Percentiles rank a stretch among this genome's conserved stretches.
Evolutionary conservation across 2,329 filamentous ascomycete species (phyloP).

Genomic region (Amauroascus niger): DNA sequence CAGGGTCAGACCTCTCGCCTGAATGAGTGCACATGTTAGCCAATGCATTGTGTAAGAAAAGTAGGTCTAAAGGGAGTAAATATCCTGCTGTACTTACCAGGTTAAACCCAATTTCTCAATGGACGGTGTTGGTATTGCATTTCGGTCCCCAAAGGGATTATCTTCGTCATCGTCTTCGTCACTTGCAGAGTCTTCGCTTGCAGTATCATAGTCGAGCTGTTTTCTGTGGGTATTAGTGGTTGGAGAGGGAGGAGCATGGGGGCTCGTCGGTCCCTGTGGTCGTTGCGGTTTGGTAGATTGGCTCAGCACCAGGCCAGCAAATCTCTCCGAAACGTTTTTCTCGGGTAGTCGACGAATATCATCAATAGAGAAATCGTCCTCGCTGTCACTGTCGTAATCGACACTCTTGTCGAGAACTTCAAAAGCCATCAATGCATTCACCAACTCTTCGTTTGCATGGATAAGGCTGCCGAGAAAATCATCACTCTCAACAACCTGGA

Average conservation of each 20-base stretch:
- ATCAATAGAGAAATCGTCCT: conserved; percentile 42
- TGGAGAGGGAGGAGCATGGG: conserved; percentile 33
- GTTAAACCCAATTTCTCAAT: conserved; percentile 27
- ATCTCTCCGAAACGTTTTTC: conserved; percentile 24
- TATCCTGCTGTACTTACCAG: conserved; percentile 24
- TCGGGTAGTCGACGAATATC: conserved; percentile 18
- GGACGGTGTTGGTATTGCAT: conserved; percentile 44
- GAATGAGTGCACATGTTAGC: not conserved
- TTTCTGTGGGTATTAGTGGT: conserved; percentile 42
- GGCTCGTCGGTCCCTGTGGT: conserved; percentile 27
- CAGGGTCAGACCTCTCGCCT: not conserved
- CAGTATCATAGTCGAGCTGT: conserved; percentile 39
- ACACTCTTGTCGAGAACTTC: conserved; percentile 69
- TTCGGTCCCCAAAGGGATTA: conserved; percentile 76
- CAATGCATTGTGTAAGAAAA: not conserved
- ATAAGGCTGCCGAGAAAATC: conserved; percentile 86
- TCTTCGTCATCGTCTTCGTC: conserved; percentile 69
- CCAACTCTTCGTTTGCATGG: conserved; percentile 92
- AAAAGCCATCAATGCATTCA: conserved; percentile 84
- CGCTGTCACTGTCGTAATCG: conserved; percentile 56
- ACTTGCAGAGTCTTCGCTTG: conserved; percentile 44
- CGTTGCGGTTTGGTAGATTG: conserved; percentile 30
- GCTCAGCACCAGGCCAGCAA: conserved; percentile 30
- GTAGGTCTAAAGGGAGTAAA: not conserved
- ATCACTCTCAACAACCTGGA: conserved; percentile 82